phyloP scores from a whole-genome alignment of 2,329 filamentous ascomycete genomes.

The Alternaria gaisen region DNA sequence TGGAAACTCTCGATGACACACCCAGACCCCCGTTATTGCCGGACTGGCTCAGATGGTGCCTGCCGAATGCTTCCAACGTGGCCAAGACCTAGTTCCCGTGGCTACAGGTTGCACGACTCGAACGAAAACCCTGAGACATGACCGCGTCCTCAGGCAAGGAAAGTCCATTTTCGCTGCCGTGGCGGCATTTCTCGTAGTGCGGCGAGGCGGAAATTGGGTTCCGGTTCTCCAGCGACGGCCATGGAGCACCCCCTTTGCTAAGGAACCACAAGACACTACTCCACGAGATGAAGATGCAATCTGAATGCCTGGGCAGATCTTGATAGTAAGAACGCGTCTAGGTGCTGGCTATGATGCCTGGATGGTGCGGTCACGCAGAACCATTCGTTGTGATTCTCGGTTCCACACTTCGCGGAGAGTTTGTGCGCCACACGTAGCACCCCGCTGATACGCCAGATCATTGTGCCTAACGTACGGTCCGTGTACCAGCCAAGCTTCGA shows the following conservation, averaged over 20 bases:
- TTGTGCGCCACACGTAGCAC: slow-evolving; percentile 2
- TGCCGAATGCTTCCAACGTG: background rate
- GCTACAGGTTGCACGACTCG: slow-evolving; percentile 11
- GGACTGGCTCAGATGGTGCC: background rate
- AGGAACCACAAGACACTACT: background rate
- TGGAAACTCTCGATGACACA: background rate
- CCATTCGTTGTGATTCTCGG: background rate
- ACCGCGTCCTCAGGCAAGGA: background rate
- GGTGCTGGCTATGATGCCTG: background rate
- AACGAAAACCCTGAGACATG: background rate
- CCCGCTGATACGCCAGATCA: slow-evolving; percentile 11
- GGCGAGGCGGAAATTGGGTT: background rate
- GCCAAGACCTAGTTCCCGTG: slow-evolving; percentile 4
- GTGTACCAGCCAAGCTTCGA: background rate
- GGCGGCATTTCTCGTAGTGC: background rate
- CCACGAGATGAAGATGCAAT: background rate
- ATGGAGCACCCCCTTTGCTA: background rate
- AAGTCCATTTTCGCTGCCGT: background rate
- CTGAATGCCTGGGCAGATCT: background rate
- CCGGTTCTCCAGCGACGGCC: background rate
- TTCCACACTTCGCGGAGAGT: slow-evolving; percentile 2
- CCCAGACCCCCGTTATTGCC: background rate
- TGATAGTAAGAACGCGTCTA: background rate
- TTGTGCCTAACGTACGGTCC: slow-evolving; percentile 6
- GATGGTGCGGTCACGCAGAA: background rate